phyloP scores from a whole-genome alignment of 2,329 filamentous ascomycete species.

The Sporothrix phasma region DNA sequence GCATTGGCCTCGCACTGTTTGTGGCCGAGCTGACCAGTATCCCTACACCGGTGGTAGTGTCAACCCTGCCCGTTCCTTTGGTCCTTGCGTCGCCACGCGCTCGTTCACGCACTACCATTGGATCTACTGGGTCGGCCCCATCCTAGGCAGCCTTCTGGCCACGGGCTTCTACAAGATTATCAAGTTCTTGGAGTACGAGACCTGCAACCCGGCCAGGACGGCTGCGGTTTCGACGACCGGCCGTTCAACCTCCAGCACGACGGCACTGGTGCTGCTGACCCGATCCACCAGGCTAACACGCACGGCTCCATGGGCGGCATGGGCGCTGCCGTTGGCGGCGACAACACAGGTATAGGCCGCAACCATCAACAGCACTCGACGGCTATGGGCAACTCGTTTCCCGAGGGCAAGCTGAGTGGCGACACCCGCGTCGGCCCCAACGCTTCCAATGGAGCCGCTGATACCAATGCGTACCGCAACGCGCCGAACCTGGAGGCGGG shows the following conservation, averaged over 20 bases:
- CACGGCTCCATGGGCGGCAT: slow-evolving; percentile 1
- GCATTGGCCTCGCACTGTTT: slow-evolving; percentile 62
- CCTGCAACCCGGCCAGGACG: slow-evolving; percentile 41
- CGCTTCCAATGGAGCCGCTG: too few relatives aligned
- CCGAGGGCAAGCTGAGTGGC: slow-evolving; percentile 15
- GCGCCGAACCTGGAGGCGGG: slow-evolving; percentile 6
- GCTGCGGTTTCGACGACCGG: slow-evolving; percentile 11
- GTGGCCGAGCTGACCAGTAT: slow-evolving; percentile 40
- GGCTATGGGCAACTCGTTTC: background rate
- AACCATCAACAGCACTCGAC: slow-evolving; percentile 7
- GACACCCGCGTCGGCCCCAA: slow-evolving; percentile 11
- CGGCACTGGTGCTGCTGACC: background rate
- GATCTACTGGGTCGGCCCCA: slow-evolving; percentile 47
- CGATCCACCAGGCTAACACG: background rate
- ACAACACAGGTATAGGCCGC: background rate
- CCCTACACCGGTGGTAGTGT: slow-evolving; percentile 39
- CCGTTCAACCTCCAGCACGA: slow-evolving; percentile 30
- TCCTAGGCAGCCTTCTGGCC: slow-evolving; percentile 39
- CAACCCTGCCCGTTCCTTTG: slow-evolving; percentile 43
- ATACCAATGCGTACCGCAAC: too few relatives aligned
- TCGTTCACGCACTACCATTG: slow-evolving; percentile 38
- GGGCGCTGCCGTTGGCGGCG: background rate
- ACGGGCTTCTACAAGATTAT: slow-evolving; percentile 41
- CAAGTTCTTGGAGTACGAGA: slow-evolving; percentile 42
- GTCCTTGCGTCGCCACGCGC: slow-evolving; percentile 35